Base-by-base conservation (phyloP, 2,329 filamentous ascomycete species). In the Fusarium globosum region DNA sequence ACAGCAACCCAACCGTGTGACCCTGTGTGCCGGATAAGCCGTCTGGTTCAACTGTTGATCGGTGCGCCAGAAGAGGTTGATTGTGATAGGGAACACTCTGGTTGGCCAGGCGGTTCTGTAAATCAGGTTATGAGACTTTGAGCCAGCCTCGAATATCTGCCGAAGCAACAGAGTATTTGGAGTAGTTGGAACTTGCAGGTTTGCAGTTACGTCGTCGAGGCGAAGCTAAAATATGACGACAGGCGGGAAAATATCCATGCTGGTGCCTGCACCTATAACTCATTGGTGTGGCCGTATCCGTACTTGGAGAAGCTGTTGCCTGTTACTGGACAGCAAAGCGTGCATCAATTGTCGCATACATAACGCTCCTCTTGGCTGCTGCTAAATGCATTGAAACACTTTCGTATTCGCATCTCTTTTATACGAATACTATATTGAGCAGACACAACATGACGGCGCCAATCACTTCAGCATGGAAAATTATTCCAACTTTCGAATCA, bases 401-500 rank as follows among this genome's bases (percentile, higher is more conserved):
- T 62, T 72, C 69, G 68, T 71, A 71, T 72, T 71, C 69, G 69
- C 55, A 67, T 71, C 49, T 49, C 12, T 51, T 45, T 49, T 68
- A 70, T 71, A 63, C 69, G 63, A 63, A 63, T 71, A 71, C 68
- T 36, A 41, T 35, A 59, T 43, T 30, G n/a, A 39, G 20, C 20
- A 42, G 21, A 42, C 43, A 46, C 35, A 39, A n/a, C 64, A 72
- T 69, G 58, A 20, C 59, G 7, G 30, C 71, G 10, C 71, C 67
- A n/a, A 45, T 73, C 20, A 12, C 46, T 36, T 74, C 71, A 23
- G 62, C 63, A 13, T 72, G 67, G 71, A 73, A 72, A 35, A 28
- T 72, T 33, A 74, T 73, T 38, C 71, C 71, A 57, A 64, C 62
- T 2, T 73, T 73, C 52, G 49, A 71, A 61, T 74, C 71, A 35